Evolutionary conservation across 2,329 filamentous ascomycete genomes (phyloP).

Genomic region (Rutstroemia sp.): DNA sequence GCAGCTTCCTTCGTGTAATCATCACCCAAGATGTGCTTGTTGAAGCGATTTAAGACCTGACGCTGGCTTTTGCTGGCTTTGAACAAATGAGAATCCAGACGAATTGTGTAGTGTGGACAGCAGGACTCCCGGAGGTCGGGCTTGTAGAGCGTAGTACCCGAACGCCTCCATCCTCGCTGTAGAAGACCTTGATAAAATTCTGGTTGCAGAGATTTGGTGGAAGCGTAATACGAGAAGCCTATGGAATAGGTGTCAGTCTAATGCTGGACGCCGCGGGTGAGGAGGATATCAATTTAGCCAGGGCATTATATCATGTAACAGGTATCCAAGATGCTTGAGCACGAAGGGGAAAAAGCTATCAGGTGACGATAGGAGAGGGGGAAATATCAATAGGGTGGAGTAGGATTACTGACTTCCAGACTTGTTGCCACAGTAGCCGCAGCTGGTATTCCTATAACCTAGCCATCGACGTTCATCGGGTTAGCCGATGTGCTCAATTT

Average conservation of each 20-base stretch:
- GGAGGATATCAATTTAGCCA: background rate
- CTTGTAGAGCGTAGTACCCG: constrained; percentile 64
- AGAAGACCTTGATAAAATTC: constrained; percentile 65
- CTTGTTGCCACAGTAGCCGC: constrained; percentile 26
- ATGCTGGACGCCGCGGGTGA: background rate
- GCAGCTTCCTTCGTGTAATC: constrained; percentile 57
- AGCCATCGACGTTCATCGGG: background rate
- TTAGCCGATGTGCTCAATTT: background rate
- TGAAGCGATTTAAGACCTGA: constrained; percentile 70
- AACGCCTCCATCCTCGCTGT: constrained; percentile 72
- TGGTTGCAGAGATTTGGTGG: constrained; percentile 52
- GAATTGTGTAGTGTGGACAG: constrained; percentile 85
- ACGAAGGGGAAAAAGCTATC: background rate
- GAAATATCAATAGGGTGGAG: background rate
- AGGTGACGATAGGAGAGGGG: background rate
- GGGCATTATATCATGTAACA: background rate
- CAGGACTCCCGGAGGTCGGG: constrained; percentile 74
- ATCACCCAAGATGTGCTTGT: constrained; percentile 62
- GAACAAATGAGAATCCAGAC: constrained; percentile 59
- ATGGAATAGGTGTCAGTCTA: constrained; percentile 10
- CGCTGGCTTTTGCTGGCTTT: constrained; percentile 65
- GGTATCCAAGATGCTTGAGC: background rate
- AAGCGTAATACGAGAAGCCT: constrained; percentile 67
- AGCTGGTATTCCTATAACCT: constrained; percentile 26
- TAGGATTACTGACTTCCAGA: constrained; percentile 24